These are phyloP conservation scores for Paracorniculantispora psalliotae DNA, from an alignment of 2,329 filamentous ascomycete genomes.

Conservation along the genomic window DNA sequence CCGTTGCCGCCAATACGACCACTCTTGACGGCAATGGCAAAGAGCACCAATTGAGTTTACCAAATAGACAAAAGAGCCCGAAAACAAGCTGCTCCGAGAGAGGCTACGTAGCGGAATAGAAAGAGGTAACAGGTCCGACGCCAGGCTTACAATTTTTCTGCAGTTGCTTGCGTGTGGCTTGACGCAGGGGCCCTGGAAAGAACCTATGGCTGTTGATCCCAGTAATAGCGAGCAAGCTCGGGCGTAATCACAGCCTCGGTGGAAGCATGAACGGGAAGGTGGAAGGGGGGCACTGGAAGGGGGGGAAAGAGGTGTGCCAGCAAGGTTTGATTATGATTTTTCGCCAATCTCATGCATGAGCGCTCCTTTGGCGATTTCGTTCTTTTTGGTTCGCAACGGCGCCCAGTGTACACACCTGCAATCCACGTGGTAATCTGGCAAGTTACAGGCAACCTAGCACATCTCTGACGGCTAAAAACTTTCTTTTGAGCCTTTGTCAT, in stretches of 20 bases:
- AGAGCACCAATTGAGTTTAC: neutral
- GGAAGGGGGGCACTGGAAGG: neutral
- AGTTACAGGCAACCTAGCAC: neutral
- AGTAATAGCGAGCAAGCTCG: neutral
- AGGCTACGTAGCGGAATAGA: neutral
- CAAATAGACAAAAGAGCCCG: neutral
- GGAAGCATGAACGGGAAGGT: neutral
- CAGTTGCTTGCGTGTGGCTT: neutral
- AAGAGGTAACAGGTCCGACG: neutral
- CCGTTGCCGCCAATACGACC: no score
- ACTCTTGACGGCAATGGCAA: no score
- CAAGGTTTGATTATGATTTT: neutral
- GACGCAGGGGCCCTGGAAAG: slow-evolving; percentile 10
- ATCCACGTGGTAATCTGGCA: neutral
- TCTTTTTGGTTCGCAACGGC: no score
- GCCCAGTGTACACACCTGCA: neutral
- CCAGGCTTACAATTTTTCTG: neutral
- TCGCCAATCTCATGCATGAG: neutral
- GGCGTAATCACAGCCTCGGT: neutral
- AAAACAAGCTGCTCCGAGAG: neutral
- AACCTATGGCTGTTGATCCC: neutral
- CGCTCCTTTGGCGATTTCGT: neutral
- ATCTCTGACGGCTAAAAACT: no score
- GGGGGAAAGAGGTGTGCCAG: neutral
- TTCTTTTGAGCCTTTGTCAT: no score